Conservation (phyloP, 2,329 filamentous ascomycete genomes). For the Myriosclerotinia scirpicola region DNA sequence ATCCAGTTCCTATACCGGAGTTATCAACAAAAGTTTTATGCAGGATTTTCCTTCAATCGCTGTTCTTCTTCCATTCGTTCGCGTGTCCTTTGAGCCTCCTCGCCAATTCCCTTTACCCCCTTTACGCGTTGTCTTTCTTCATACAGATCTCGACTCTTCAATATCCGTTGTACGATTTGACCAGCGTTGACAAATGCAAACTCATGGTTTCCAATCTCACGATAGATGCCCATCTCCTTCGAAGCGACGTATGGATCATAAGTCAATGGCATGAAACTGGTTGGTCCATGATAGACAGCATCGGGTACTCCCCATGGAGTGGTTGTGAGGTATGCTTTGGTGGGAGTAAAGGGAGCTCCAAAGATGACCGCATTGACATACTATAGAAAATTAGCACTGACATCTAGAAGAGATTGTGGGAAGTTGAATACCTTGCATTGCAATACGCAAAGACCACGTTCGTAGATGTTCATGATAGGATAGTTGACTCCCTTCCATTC, state of each 20-base stretch:
- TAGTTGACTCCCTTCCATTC: conserved; percentile 97
- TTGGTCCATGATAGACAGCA: conserved; percentile 94
- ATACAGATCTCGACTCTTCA: conserved; percentile 82
- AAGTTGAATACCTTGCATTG: conserved; percentile 74
- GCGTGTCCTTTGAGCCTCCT: conserved; percentile 62
- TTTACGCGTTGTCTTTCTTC: conserved; percentile 90
- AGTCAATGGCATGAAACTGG: conserved; percentile 66
- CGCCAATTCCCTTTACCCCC: conserved; percentile 77
- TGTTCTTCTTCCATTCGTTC: conserved; percentile 57
- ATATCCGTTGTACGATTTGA: conserved; percentile 86
- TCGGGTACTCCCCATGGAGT: conserved; percentile 73
- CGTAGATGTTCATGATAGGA: conserved; percentile 99
- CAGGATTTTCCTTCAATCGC: conserved; percentile 31
- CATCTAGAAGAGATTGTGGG: background rate
- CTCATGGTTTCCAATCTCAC: conserved; percentile 71
- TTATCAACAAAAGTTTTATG: background rate
- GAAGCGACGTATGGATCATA: conserved; percentile 80
- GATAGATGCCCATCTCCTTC: conserved; percentile 81
- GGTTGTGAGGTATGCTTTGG: conserved; percentile 70
- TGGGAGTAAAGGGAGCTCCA: conserved; percentile 84
- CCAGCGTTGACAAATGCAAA: conserved; percentile 89
- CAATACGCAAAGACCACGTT: conserved; percentile 90
- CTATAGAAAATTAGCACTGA: conserved; percentile 45
- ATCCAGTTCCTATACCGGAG: background rate
- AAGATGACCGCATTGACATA: conserved; percentile 88